These are phyloP conservation scores for Lepidopterella palustris DNA, from an alignment of 495 filamentous ascomycete species.

Conservation along the genomic window DNA sequence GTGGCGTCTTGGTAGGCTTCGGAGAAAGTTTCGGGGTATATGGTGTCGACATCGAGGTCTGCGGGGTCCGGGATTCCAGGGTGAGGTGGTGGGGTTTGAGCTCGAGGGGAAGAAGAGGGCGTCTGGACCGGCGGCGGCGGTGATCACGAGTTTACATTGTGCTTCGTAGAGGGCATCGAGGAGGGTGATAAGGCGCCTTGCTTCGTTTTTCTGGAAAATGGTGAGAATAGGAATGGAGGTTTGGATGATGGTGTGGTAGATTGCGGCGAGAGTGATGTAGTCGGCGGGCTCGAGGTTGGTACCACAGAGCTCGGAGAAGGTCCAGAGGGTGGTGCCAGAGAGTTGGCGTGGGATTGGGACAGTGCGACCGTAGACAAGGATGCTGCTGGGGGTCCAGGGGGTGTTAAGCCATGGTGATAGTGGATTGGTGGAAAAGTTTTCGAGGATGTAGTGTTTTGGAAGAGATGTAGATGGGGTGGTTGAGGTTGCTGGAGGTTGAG, in stretches of 20 bases:
- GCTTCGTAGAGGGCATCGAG: conserved; percentile 67
- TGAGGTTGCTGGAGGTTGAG: background rate
- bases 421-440: background rate
- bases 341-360: conserved; percentile 47
- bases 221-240: conserved; percentile 52
- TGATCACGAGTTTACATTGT: conserved; percentile 56
- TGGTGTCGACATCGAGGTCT: conserved; percentile 39
- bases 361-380: conserved; percentile 55
- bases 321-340: conserved; percentile 47
- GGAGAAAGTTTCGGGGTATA: conserved; percentile 61
- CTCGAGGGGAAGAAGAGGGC: conserved; percentile 60
- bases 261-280: conserved; percentile 64
- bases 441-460: conserved; percentile 27
- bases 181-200: conserved; percentile 62
- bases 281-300: conserved; percentile 59
- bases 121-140: conserved; percentile 53
- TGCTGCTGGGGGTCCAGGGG: conserved; percentile 43
- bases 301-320: conserved; percentile 53
- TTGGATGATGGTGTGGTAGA: conserved; percentile 61
- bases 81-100: background rate
- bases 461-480: too few relatives aligned
- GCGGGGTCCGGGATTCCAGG: conserved; percentile 1
- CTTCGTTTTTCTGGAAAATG: conserved; percentile 60
- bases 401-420: conserved; percentile 16
- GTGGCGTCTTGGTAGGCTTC: conserved; percentile 64